Evolutionary conservation across 1,284 basidiomycete genomes (phyloP).

Genomic region (Ganoderma lingzhi): DNA sequence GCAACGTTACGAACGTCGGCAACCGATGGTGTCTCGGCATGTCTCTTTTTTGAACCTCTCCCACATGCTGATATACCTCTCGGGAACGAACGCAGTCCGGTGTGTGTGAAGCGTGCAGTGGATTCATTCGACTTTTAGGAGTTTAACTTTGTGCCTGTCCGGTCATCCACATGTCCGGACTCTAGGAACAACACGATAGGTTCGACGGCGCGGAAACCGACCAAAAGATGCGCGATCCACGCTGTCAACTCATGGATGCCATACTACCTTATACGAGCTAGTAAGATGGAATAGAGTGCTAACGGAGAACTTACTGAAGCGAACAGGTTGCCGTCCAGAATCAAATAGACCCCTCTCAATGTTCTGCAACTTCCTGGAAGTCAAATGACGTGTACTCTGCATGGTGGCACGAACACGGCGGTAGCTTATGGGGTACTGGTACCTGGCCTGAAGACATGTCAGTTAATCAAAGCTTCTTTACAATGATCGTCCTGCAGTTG

Average conservation of each 20-base stretch:
- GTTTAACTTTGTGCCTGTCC: conserved; percentile 13
- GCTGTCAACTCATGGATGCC: background rate
- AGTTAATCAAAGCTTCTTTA: background rate
- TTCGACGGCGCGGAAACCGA: conserved; percentile 16
- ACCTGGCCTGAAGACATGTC: background rate
- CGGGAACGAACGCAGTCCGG: background rate
- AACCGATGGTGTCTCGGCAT: background rate
- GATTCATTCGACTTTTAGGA: background rate
- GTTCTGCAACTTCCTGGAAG: background rate
- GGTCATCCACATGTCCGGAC: background rate
- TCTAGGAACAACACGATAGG: conserved; percentile 6
- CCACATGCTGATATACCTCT: background rate
- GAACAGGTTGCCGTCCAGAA: background rate
- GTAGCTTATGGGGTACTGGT: background rate
- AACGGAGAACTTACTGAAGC: background rate
- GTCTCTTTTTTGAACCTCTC: background rate
- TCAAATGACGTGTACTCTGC: background rate
- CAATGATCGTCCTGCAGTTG: background rate
- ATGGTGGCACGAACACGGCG: background rate
- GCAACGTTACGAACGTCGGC: conserved; percentile 1
- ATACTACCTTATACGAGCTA: background rate
- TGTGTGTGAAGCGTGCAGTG: background rate
- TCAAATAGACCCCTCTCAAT: background rate
- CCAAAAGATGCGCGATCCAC: background rate
- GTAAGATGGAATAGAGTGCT: conserved; percentile 1